A percentile compares a stretch with the other conserved stretches of the same genome.
phyloP scores from a whole-genome alignment of 192 early-diverging fungal genomes.

The Coemansia sp. region DNA sequence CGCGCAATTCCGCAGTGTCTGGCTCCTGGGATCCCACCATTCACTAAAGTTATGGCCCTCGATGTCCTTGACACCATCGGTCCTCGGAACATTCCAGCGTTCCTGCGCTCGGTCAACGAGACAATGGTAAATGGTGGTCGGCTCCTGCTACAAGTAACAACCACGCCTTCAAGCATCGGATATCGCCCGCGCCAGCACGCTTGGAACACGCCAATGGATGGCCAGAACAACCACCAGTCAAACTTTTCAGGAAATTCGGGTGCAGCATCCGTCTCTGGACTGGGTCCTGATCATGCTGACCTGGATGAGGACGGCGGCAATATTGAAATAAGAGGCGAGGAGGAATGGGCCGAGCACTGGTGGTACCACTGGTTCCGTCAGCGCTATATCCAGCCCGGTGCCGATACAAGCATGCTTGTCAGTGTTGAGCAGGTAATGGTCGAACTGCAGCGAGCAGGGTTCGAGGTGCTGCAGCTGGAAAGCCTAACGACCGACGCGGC shows the following conservation, averaged over 20 bases:
- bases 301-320: neutral
- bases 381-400: constrained; percentile 45
- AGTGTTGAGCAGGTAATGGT: constrained; percentile 44
- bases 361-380: constrained; percentile 57
- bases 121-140: constrained; percentile 33
- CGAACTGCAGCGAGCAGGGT: constrained; percentile 48
- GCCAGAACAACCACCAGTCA: constrained; percentile 4
- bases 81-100: constrained; percentile 26
- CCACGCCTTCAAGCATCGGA: constrained; percentile 48
- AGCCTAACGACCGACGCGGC: constrained; percentile 51
- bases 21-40: constrained; percentile 38
- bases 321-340: constrained; percentile 13
- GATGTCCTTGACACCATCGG: constrained; percentile 47
- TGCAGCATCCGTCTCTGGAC: neutral
- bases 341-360: constrained; percentile 50
- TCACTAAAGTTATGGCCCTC: constrained; percentile 48
- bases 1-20: constrained; percentile 38
- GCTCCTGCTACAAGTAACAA: constrained; percentile 42
- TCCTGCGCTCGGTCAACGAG: constrained; percentile 30
- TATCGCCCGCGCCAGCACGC: constrained; percentile 8
- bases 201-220: no score
- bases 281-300: neutral
- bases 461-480: constrained; percentile 51
- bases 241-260: neutral
- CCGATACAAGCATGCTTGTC: constrained; percentile 46